Conservation (phyloP, 108 stramenopile genomes). For the Nannochloropsis salina region DNA sequence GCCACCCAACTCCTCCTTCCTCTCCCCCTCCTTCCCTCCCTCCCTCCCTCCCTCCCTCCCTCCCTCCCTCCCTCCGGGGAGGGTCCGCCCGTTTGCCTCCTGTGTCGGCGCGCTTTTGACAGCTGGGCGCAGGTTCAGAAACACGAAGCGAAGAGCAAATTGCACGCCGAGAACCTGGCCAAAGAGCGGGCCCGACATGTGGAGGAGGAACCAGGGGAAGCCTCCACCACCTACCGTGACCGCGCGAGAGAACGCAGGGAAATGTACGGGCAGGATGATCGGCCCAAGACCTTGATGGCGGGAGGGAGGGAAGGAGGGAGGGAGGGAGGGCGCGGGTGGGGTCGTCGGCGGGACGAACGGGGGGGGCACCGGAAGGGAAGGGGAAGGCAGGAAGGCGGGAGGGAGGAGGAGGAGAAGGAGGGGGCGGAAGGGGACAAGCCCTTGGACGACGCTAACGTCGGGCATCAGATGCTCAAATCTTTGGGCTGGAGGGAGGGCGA, state of each 20-base stretch:
- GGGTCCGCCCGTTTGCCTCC: background rate
- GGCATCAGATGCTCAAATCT: background rate
- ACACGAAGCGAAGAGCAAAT: background rate
- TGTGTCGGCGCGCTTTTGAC: background rate
- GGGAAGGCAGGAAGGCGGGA: background rate
- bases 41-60: constrained; percentile 1
- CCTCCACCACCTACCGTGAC: background rate
- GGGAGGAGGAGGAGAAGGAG: background rate
- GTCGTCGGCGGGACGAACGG: background rate
- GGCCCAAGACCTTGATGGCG: background rate
- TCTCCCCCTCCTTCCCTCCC: background rate
- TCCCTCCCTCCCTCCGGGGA: background rate
- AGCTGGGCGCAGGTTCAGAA: background rate
- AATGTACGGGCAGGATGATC: background rate
- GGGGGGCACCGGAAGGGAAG: background rate
- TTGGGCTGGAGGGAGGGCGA: background rate
- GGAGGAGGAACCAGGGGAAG: background rate
- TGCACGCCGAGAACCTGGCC: background rate
- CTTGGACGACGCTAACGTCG: background rate
- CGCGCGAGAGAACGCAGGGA: background rate
- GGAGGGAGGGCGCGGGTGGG: constrained; percentile 7
- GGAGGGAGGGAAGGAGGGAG: background rate
- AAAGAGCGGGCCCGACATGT: background rate
- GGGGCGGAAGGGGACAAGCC: background rate
- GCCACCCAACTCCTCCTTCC: background rate